Evolutionary conservation across 73 alveolate genomes (phyloP), one percentile per base, ranked within the genome.

Genomic region (Breviolum minutum): DNA sequence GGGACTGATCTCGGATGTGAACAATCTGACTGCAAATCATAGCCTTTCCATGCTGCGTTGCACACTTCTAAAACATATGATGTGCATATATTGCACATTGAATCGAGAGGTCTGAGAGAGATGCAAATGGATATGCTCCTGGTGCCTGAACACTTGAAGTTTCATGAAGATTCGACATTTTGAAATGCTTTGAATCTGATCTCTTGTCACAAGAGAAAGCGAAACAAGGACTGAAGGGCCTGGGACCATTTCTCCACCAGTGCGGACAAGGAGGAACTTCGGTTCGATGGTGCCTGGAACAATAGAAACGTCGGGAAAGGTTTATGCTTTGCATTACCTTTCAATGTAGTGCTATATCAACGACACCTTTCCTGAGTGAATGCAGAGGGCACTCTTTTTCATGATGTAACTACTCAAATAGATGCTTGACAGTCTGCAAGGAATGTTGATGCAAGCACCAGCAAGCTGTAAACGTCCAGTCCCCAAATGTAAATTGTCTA

Each of bases 161-260:
- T 62, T 61, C 93, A 22, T 24, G 83, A 73, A 73, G 83, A 1
- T 9, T 13, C 20, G 6, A 17, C 77, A 68, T 68, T 22, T 22
- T 17, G 24, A 14, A 68, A 17, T 22, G 77, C 4, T 14, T 17
- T 68, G 77, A 68, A 68, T 68, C 17, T 17, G n/a, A 14, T 22
- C 77, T 68, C 77, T 68, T 68, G n/a, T 22, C 24, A 68, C 0
- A 17, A 68, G 17, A 17, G 77, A 40, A 40, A 40, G 54, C 54
- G 54, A 40, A 40, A 40, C 54, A 40, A 3, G 54, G 54, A 40
- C 7, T 77, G n/a, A 29, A 61, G 29, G 60, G 80, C 94, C 94
- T 86, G 76, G 79, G 94, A 61, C 94, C 94, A 86, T 86, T n/a
- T 86, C 94, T 86, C 80, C 63, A 63, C 63, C 79, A 85, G 63